These are phyloP conservation scores for Cynara cardunculus DNA, from an alignment of 129 eudicot genomes.

Conservation along the genomic window DNA sequence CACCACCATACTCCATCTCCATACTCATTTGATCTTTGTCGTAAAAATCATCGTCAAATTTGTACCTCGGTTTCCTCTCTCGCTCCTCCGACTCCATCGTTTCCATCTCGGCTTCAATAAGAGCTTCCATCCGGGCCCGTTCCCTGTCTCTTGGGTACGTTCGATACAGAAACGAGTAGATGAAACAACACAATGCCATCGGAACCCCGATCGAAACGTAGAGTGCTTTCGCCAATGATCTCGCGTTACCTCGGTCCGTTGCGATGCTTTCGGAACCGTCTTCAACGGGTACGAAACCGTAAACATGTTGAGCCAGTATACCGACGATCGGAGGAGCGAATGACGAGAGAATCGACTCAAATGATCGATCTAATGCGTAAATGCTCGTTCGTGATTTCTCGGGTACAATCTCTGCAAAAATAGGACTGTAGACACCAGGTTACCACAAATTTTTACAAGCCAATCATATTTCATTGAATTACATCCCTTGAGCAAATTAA, in stretches of 20 bases:
- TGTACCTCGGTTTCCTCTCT: neutral
- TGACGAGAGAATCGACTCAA: constrained; percentile 71
- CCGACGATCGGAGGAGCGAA: constrained; percentile 89
- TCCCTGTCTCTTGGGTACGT: constrained; percentile 81
- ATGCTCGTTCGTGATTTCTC: constrained; percentile 73
- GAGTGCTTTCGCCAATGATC: constrained; percentile 76
- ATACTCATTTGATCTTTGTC: constrained; percentile 28
- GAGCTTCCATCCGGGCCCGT: constrained; percentile 68
- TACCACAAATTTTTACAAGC: constrained; percentile 13
- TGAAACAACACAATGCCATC: constrained; percentile 64
- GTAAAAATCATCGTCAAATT: constrained; percentile 2
- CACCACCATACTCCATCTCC: constrained; percentile 40
- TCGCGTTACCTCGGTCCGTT: constrained; percentile 66
- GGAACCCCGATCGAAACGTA: constrained; percentile 62
- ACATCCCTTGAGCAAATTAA: neutral
- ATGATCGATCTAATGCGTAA: constrained; percentile 79
- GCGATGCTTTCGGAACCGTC: constrained; percentile 54
- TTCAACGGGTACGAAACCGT: constrained; percentile 56
- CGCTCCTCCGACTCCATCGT: constrained; percentile 27
- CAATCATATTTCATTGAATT: neutral
- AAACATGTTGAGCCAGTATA: constrained; percentile 62
- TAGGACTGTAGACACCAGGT: constrained; percentile 61
- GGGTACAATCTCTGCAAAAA: constrained; percentile 88
- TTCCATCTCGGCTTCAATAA: constrained; percentile 64
- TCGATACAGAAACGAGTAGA: constrained; percentile 66